Percentiles rank a stretch among this genome's conserved stretches.
Conservation (phyloP, 768 basidiomycete species). For the Tricholoma terreum region DNA sequence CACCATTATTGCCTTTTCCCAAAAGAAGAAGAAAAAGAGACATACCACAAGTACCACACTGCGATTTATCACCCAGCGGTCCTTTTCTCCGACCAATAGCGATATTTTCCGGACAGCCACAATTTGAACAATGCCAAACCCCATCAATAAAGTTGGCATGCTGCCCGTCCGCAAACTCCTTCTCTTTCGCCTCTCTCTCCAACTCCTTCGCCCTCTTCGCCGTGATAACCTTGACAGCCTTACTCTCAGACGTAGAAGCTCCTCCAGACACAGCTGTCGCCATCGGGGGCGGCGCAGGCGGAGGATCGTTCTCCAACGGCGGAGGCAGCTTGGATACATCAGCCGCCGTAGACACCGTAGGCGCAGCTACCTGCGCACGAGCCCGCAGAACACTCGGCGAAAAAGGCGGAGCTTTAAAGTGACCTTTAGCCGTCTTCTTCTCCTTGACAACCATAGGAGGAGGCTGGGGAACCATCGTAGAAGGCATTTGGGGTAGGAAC, state of each 20-base stretch:
- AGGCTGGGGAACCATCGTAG: constrained; percentile 31
- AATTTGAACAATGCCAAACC: constrained; percentile 94
- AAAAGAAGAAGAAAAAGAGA: constrained; percentile 12
- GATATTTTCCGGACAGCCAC: constrained; percentile 85
- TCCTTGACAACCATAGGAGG: constrained; percentile 8
- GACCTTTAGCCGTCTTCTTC: constrained; percentile 42
- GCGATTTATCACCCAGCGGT: constrained; percentile 83
- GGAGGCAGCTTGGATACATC: constrained; percentile 56
- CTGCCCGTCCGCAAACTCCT: constrained; percentile 78
- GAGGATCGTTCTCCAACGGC: constrained; percentile 61
- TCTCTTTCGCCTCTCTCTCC: constrained; percentile 81
- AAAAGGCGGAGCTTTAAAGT: constrained; percentile 70
- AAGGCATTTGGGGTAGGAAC: constrained; percentile 45
- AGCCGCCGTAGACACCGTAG: constrained; percentile 66
- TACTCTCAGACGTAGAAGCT: constrained; percentile 41
- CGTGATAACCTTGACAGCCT: constrained; percentile 43
- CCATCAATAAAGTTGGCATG: constrained; percentile 81
- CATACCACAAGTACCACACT: constrained; percentile 92
- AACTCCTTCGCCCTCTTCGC: constrained; percentile 70
- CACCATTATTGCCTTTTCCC: constrained; percentile 5
- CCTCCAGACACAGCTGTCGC: constrained; percentile 5
- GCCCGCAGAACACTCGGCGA: constrained; percentile 53
- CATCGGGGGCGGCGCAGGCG: constrained; percentile 27
- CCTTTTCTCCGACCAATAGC: constrained; percentile 87
- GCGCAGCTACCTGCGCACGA: constrained; percentile 56